Conservation (phyloP, 176 grass and related monocot species). For the Aegilops umbellulata region DNA sequence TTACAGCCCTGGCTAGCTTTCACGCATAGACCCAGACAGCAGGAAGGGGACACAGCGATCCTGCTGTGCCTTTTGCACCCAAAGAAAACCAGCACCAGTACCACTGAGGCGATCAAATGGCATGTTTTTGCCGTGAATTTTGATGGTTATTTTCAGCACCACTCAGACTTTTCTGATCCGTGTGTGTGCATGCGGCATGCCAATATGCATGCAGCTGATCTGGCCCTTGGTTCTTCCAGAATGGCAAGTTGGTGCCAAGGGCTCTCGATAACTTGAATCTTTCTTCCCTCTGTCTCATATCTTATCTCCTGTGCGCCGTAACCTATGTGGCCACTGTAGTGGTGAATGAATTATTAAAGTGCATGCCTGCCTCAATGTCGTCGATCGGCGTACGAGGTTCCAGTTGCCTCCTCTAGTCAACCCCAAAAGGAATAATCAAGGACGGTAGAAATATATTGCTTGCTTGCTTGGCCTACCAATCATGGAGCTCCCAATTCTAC, state of each 20-base stretch:
- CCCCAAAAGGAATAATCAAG: not conserved
- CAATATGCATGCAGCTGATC: not conserved
- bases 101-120: not conserved
- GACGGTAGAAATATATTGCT: too few relatives aligned
- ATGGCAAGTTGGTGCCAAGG: constrained; percentile 9
- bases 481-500: constrained; percentile 30
- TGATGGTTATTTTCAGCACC: not conserved
- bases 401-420: constrained; percentile 31
- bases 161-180: not conserved
- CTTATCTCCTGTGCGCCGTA: constrained; percentile 33
- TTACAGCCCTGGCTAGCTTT: not conserved
- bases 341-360: constrained; percentile 40
- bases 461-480: constrained; percentile 21
- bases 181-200: not conserved
- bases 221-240: constrained; percentile 25
- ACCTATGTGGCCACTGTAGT: constrained; percentile 38
- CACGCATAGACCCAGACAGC: not conserved
- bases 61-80: not conserved
- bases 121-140: not conserved
- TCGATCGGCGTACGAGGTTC: constrained; percentile 32
- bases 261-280: not conserved
- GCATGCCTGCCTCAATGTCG: not conserved
- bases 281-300: not conserved
- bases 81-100: not conserved
- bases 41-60: not conserved